Evolutionary conservation across 768 basidiomycete genomes (phyloP), one percentile per base, ranked within the genome.

Genomic region (Lactarius sanguifluus): DNA sequence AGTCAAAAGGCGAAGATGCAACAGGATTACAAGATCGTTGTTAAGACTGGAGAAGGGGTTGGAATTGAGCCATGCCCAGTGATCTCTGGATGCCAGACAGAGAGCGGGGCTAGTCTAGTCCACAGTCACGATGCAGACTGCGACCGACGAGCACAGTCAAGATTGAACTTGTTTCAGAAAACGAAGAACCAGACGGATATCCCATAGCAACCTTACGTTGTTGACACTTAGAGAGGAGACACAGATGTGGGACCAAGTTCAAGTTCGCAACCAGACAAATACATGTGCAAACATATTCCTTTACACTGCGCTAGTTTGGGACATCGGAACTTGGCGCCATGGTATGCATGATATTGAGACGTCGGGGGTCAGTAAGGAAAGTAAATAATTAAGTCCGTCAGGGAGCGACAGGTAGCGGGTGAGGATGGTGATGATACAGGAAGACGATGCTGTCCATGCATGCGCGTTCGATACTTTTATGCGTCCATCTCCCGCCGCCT

Each of bases 361-460:
- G 40, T 61, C 52, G 54, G 64, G 12, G 61, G 62, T 67, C 66
- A 67, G 66, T 67, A 67, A 67, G 62, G 62, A 63, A 60, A 67
- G 66, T 67, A 67, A 40, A 67, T 67, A 67, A 66, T 66, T 66
- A 62, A 67, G 66, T 64, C 63, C 58, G 62, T 67, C 52, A 54
- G 61, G 62, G 66, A 62, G 57, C 50, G 57, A 55, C 10, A 59
- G 40, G 52, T 40, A 50, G 62, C 58, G 25, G 45, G 18, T 30
- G 62, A 43, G 58, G n/a, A 34, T 56, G 41, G 36, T 64, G 58
- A n/a, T 67, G 58, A 64, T 67, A 67, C 62, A 67, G 58, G 41
- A 59, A 47, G 58, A 67, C 52, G 62, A 62, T 30, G 62, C 20
- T 56, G 57, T 63, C 66, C 66, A 67, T 67, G 66, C 62, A 64